These are phyloP conservation scores for Mycena chlorophos DNA, from an alignment of 768 basidiomycete genomes.

Conservation along the genomic window DNA sequence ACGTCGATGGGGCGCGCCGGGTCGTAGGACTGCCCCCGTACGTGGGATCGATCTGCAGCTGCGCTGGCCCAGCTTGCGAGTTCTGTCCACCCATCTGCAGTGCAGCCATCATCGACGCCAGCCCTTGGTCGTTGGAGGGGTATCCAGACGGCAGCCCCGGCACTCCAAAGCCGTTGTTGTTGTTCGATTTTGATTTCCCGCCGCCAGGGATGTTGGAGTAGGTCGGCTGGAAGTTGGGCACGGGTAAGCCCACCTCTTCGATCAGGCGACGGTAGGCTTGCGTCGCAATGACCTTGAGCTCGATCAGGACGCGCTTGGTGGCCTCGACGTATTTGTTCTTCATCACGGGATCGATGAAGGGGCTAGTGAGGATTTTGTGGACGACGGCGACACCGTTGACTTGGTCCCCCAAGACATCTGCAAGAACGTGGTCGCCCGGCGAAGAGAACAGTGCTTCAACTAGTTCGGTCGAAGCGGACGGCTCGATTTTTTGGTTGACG, in stretches of 20 bases:
- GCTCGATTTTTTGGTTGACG: slow-evolving; percentile 94
- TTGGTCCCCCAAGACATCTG: slow-evolving; percentile 93
- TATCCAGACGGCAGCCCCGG: slow-evolving; percentile 80
- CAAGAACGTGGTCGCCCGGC: slow-evolving; percentile 84
- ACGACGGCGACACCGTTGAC: slow-evolving; percentile 93
- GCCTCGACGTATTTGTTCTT: slow-evolving; percentile 77
- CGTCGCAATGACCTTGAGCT: slow-evolving; percentile 90
- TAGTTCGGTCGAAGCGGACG: slow-evolving; percentile 81
- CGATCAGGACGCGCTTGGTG: slow-evolving; percentile 86
- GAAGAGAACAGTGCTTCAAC: slow-evolving; percentile 91
- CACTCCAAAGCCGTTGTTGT: slow-evolving; percentile 60
- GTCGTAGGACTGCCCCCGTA: slow-evolving; percentile 46
- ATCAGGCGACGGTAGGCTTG: slow-evolving; percentile 92
- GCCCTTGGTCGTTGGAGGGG: slow-evolving; percentile 77
- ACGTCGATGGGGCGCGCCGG: slow-evolving; percentile 39
- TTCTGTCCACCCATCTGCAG: slow-evolving; percentile 90
- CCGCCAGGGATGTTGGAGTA: slow-evolving; percentile 64
- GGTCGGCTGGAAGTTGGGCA: slow-evolving; percentile 83
- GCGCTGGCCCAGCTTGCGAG: slow-evolving; percentile 74
- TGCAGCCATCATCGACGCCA: slow-evolving; percentile 92
- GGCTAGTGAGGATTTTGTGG: slow-evolving; percentile 87
- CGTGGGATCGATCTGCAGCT: slow-evolving; percentile 67
- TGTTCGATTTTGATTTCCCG: slow-evolving; percentile 58
- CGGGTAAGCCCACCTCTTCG: slow-evolving; percentile 91
- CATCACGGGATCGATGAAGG: slow-evolving; percentile 73